Percentiles rank a stretch among this genome's conserved stretches.
These are phyloP conservation scores for Clavispora vitiphila DNA, from an alignment of 805 yeast genomes.

Conservation along the genomic window DNA sequence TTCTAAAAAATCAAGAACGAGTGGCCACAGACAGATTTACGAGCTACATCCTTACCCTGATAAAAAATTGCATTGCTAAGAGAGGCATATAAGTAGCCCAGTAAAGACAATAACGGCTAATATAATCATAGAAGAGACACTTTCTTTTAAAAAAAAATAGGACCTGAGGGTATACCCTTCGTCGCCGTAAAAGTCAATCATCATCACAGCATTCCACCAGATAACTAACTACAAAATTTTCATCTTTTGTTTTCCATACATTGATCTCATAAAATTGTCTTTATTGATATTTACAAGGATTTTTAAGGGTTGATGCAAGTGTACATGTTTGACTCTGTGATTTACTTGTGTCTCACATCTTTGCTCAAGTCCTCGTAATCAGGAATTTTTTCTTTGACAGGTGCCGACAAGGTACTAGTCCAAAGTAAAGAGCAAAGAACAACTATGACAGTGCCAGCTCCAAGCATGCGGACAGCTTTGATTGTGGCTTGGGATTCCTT, in stretches of 20 bases:
- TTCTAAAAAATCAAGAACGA: neutral
- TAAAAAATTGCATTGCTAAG: too few relatives aligned
- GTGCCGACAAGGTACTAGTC: constrained; percentile 13
- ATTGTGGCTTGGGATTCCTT: constrained; percentile 26
- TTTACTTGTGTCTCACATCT: constrained; percentile 9
- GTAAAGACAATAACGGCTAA: too few relatives aligned
- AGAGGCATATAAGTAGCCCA: too few relatives aligned
- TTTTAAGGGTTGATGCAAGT: neutral
- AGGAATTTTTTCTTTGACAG: constrained; percentile 10
- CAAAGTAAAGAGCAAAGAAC: constrained; percentile 14
- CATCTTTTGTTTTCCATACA: neutral
- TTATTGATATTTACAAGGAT: neutral
- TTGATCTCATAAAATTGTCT: neutral
- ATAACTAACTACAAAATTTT: too few relatives aligned
- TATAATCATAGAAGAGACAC: too few relatives aligned
- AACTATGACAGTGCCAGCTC: constrained; percentile 14
- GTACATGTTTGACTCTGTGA: neutral
- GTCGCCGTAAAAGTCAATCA: too few relatives aligned
- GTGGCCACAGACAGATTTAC: neutral
- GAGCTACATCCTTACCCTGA: too few relatives aligned
- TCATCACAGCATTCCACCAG: too few relatives aligned
- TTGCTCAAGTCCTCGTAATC: constrained; percentile 9
- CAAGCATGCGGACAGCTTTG: constrained; percentile 16
- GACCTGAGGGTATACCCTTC: too few relatives aligned
- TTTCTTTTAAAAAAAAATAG: too few relatives aligned